phyloP scores from a whole-genome alignment of 2,329 filamentous ascomycete genomes.

The Diaporthe longicolla region DNA sequence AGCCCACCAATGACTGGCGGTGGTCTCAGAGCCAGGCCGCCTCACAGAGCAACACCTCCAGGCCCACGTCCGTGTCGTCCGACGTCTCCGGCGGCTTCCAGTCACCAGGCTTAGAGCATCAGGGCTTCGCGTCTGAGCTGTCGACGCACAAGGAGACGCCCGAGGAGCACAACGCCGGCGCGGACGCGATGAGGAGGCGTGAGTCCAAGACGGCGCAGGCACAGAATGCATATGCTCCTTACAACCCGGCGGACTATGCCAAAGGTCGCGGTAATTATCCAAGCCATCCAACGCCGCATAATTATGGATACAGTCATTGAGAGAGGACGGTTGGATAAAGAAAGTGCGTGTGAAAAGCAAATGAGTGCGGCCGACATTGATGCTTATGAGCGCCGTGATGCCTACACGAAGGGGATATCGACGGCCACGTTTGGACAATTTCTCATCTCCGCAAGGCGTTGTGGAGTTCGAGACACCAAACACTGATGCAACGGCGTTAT shows the following conservation, averaged over 20 bases:
- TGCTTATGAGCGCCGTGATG: not conserved
- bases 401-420: not conserved
- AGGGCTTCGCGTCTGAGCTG: constrained; percentile 59
- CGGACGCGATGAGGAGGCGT: constrained; percentile 48
- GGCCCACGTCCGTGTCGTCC: constrained; percentile 55
- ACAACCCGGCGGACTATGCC: constrained; percentile 59
- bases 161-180: constrained; percentile 57
- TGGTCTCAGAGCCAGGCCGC: constrained; percentile 58
- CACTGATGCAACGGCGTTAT: not conserved
- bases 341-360: too few species aligned
- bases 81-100: constrained; percentile 51
- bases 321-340: not conserved
- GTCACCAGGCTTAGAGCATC: constrained; percentile 58
- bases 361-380: not conserved
- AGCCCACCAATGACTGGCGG: constrained; percentile 52
- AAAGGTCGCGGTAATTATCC: constrained; percentile 35
- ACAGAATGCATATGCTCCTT: constrained; percentile 50
- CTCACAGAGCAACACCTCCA: constrained; percentile 48
- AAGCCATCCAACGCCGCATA: constrained; percentile 14
- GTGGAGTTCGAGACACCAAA: not conserved
- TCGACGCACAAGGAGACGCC: constrained; percentile 62
- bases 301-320: constrained; percentile 34
- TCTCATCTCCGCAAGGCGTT: not conserved
- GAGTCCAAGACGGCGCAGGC: constrained; percentile 45
- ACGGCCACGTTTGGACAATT: not conserved